Evolutionary conservation across 768 basidiomycete genomes (phyloP), one percentile per base, ranked within the genome.

Genomic region (Russula brevipes): DNA sequence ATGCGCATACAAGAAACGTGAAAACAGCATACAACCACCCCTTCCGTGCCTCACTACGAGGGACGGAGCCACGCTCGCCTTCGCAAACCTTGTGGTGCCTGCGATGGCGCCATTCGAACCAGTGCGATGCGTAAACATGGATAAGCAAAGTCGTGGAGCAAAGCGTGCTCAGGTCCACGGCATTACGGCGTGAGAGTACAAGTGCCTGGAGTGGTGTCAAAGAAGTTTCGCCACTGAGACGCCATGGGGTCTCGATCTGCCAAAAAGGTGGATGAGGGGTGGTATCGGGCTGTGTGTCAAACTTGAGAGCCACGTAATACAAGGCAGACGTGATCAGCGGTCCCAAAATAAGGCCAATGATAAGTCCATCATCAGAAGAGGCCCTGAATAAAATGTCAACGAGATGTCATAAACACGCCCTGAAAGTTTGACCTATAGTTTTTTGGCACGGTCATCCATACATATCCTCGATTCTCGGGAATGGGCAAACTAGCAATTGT

Each of bases 361-460:
- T 75, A 30, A 88, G 84, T 14, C 95, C 95, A 72, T 97, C 94
- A 71, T 96, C 94, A 12, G 81, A 75, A 52, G 87, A 88, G 60
- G 89, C 84, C 71, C 93, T 94, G 67, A 45, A 39, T 17, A 39
- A 38, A 52, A 39, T 31, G 61, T 63, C 57, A 62, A 52, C 17
- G 16, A 65, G 54, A 16, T 39, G 46, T 33, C 45, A 60, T 11
- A 42, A 52, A 35, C 17, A 5, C 14, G 35, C 36, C 6, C 35
- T 17, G 44, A 10, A 33, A 50, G 30, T 36, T 39, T 41, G 46
- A 88, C 89, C 91, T 80, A 71, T 90, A 94, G 70, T 94, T 91
- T 73, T 91, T 91, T 0, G 89, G 87, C 5, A 91, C 89, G 16
- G 91, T 88, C 91, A 94, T 93, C 90, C 90, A 94, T 31, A 93